Conservation (phyloP, 1,139 yeast genomes). For the Pichia sp. region DNA sequence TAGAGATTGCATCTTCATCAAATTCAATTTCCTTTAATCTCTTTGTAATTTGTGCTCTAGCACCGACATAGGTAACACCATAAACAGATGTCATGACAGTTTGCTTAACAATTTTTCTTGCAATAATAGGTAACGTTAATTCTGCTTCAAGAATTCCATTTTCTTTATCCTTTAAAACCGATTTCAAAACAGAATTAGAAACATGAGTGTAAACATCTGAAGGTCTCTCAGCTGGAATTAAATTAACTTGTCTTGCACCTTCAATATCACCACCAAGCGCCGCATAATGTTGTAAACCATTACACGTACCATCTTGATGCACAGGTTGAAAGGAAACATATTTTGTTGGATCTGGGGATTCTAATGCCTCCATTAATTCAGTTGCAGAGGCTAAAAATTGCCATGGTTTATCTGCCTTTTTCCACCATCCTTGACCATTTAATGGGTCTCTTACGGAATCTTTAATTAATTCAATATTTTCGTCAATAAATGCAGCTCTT, state of each 20-base stretch:
- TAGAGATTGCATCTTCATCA: constrained; percentile 31
- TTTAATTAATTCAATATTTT: constrained; percentile 53
- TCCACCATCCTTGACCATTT: constrained; percentile 66
- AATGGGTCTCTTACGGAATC: constrained; percentile 72
- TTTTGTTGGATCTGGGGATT: constrained; percentile 66
- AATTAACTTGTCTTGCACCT: constrained; percentile 90
- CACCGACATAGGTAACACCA: constrained; percentile 95
- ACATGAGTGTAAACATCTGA: constrained; percentile 89
- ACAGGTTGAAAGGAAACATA: constrained; percentile 80
- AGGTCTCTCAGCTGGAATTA: constrained; percentile 76
- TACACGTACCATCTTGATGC: constrained; percentile 97
- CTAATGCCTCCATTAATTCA: constrained; percentile 69
- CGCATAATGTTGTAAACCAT: constrained; percentile 96
- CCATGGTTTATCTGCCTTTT: constrained; percentile 88
- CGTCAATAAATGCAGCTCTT: constrained; percentile 67
- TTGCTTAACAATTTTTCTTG: constrained; percentile 88
- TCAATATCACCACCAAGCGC: constrained; percentile 95
- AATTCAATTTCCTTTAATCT: constrained; percentile 44
- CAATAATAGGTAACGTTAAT: constrained; percentile 54
- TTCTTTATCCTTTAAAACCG: constrained; percentile 56
- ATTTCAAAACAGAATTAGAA: constrained; percentile 59
- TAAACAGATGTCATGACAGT: constrained; percentile 98
- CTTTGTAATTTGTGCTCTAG: constrained; percentile 76
- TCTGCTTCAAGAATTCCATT: constrained; percentile 42
- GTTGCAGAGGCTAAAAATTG: constrained; percentile 84